Percentiles rank a stretch among this genome's conserved stretches.
Conservation (phyloP, 441 rosid genomes). For the Populus hybrid region DNA sequence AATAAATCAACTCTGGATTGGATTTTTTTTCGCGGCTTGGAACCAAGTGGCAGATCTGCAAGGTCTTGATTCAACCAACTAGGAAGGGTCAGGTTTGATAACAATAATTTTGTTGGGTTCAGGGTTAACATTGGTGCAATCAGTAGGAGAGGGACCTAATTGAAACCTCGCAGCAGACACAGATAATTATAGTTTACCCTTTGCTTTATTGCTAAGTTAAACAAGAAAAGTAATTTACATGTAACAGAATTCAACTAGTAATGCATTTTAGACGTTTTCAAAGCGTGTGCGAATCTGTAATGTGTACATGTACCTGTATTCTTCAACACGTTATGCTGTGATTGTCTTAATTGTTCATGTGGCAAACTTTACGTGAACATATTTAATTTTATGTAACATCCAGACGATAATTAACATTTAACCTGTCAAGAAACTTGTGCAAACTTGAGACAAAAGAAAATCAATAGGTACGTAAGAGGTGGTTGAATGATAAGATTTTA, state of each 20-base stretch:
- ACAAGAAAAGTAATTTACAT: not conserved
- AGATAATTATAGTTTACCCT: not conserved
- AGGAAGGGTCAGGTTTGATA: no score
- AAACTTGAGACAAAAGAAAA: not conserved
- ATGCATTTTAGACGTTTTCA: not conserved
- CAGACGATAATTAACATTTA: not conserved
- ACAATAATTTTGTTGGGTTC: not conserved
- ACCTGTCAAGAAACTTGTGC: not conserved
- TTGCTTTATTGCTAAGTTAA: not conserved
- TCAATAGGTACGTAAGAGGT: no score
- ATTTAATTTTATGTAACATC: not conserved
- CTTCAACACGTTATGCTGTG: not conserved
- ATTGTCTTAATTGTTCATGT: not conserved
- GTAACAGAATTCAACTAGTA: not conserved
- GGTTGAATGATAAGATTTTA: no score
- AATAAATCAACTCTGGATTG: no score
- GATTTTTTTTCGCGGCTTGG: no score
- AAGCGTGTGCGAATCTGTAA: not conserved
- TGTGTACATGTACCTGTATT: not conserved
- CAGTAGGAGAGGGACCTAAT: not conserved
- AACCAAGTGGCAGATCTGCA: fast-evolving
- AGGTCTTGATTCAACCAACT: no score
- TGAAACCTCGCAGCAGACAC: not conserved
- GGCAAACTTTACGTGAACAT: not conserved
- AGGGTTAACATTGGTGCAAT: not conserved